Conservation (phyloP, 768 basidiomycete genomes). For the Russula compacta region DNA sequence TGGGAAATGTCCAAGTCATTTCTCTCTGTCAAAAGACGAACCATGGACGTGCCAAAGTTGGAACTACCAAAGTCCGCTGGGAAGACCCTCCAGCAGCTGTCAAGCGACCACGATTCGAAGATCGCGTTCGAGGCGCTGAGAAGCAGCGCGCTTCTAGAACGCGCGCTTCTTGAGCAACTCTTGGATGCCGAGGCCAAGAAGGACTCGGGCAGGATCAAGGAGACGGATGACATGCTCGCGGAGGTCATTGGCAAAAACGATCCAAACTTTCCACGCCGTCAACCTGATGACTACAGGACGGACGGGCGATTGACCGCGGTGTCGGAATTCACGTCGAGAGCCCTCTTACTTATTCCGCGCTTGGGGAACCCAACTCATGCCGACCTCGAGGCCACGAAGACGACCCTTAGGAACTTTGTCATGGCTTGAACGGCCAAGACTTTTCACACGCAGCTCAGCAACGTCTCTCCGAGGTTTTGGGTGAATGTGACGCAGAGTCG, state of each 20-base stretch:
- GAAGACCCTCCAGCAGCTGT: neutral
- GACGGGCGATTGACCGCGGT: neutral
- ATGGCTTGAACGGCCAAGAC: neutral
- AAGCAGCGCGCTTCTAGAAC: neutral
- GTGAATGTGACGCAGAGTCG: neutral
- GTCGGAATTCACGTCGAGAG: neutral
- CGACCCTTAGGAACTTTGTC: slow-evolving; percentile 1
- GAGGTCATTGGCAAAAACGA: neutral
- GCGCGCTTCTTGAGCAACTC: neutral
- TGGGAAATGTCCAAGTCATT: too few relatives aligned
- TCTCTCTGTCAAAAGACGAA: too few relatives aligned
- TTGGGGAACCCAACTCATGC: neutral
- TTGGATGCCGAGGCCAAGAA: neutral
- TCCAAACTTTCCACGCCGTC: neutral
- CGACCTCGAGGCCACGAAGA: neutral
- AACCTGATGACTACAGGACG: neutral
- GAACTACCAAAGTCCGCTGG: neutral
- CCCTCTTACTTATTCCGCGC: neutral
- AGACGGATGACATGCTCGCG: neutral
- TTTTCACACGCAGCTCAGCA: neutral
- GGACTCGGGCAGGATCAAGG: neutral
- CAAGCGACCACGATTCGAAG: neutral
- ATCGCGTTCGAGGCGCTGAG: slow-evolving; percentile 3
- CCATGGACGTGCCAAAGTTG: neutral
- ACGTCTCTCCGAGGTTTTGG: neutral